Base-by-base conservation (phyloP, 2,329 filamentous ascomycete genomes). In the Escovopsis sp. region DNA sequence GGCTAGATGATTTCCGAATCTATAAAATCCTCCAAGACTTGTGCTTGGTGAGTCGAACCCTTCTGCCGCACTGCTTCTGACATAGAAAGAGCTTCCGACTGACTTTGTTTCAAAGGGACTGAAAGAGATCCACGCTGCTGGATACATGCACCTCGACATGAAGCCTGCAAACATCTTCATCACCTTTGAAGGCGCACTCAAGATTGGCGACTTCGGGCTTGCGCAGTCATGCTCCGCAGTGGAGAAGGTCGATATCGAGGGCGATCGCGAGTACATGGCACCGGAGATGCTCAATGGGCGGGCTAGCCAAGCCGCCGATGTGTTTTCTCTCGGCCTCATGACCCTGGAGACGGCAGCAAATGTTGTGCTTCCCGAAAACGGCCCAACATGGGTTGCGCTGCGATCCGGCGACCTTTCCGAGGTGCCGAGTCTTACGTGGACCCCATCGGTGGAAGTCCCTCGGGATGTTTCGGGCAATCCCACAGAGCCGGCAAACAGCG, bases 1-100 rank as follows among this genome's bases (percentile, higher is more conserved):
- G 89, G 51, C 65, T 98, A 49, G 91, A 98, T 61, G 91, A 96
- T 59, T 98, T 98, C 64, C 77, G 91, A 47, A 95, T 96, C 60
- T 98, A 91, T 86, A 98, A 98, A 66, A 89, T 96, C 44, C 67
- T 96, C 52, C 74, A 94, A 35, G 91, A 98, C 59, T 63, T 94
- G 45, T 74, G 80, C 53, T 67, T 82, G 68, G 86, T 91, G 74
- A 64, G 81, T 68, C 37, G 2, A 15, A 15, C 15, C 32, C 31
- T 10, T n/a, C 8, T 32, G 30, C 35, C 7, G 10, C 9, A 6
- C 39, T 8, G 11, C 10, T 6, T 38, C 7, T 35, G 29, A 11
- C 42, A 12, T 15, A 31, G 27, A 42, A 52, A 39, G 13, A 41
- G 37, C 37, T 42, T n/a, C 50, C 50, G 29, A 50, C 40, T 1